phyloP scores from a whole-genome alignment of 108 stramenopile species.

The Cyclotella baltica region DNA sequence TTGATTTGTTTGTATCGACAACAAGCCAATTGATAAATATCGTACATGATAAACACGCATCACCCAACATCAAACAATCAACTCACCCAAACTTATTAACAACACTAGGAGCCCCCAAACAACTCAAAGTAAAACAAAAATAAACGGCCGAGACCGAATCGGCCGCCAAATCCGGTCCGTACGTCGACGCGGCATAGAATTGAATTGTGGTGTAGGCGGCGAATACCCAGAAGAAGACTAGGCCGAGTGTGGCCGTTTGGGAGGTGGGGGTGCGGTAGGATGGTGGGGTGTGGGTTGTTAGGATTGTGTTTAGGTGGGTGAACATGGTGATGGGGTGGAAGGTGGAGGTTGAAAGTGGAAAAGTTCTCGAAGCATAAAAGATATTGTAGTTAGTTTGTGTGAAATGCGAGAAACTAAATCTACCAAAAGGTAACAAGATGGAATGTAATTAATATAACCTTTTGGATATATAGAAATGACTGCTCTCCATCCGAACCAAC shows the following conservation, averaged over 20 bases:
- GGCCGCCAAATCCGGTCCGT: slow-evolving; percentile 53
- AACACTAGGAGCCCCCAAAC: slow-evolving; percentile 49
- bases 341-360: no score
- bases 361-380: no score
- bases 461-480: no score
- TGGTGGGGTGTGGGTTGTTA: slow-evolving; percentile 21
- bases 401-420: no score
- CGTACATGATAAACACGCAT: no score
- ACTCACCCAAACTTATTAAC: slow-evolving; percentile 50
- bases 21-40: no score
- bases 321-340: slow-evolving; percentile 24
- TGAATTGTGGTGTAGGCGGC: slow-evolving; percentile 65
- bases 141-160: slow-evolving; percentile 48
- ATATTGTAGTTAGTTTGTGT: no score
- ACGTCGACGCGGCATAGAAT: slow-evolving; percentile 53
- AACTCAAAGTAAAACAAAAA: slow-evolving; percentile 49
- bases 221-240: slow-evolving; percentile 66
- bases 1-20: no score
- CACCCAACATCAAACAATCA: no score
- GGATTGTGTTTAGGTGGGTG: slow-evolving; percentile 14
- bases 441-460: no score
- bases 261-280: slow-evolving; percentile 48
- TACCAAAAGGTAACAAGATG: no score
- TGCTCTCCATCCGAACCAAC: no score
- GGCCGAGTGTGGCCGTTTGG: slow-evolving; percentile 49